Evolutionary conservation across 2,329 filamentous ascomycete genomes (phyloP).

Genomic region (Rutstroemia sp.): DNA sequence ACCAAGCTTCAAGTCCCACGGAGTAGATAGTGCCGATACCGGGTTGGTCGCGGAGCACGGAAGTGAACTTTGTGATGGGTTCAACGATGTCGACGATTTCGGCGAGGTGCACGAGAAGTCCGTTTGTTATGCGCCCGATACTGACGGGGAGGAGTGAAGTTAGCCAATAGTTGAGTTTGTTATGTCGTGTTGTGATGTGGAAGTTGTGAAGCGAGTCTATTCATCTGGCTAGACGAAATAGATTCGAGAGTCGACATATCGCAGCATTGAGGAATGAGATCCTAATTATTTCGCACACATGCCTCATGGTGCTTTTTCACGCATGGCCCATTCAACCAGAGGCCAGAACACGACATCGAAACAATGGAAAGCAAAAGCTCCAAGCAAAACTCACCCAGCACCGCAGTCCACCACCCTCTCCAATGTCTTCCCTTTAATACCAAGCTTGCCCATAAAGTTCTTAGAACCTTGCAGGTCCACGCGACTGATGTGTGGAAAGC

Average conservation of each 20-base stretch:
- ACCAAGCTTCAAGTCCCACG: conserved; percentile 68
- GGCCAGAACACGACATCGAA: neutral
- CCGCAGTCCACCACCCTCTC: conserved; percentile 33
- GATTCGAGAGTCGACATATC: no score
- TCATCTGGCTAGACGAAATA: no score
- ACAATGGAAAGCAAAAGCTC: neutral
- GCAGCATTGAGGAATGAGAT: no score
- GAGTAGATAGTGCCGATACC: conserved; percentile 61
- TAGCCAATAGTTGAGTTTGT: neutral
- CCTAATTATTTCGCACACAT: no score
- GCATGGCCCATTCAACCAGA: no score
- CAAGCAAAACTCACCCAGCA: conserved; percentile 29
- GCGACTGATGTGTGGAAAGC: conserved; percentile 58
- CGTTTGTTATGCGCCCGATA: conserved; percentile 76
- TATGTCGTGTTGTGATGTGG: no score
- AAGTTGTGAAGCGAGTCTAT: no score
- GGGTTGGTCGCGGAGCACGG: conserved; percentile 45
- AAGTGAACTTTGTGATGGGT: conserved; percentile 75
- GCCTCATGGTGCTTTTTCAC: no score
- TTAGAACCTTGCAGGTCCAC: conserved; percentile 65
- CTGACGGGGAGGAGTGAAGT: conserved; percentile 34
- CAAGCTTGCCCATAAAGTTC: conserved; percentile 62
- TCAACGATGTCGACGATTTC: conserved; percentile 74
- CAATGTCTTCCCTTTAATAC: conserved; percentile 31
- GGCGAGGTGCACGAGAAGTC: conserved; percentile 65